Evolutionary conservation across 2,329 filamentous ascomycete species (phyloP).

Genomic region (Penicillium corylophilum): DNA sequence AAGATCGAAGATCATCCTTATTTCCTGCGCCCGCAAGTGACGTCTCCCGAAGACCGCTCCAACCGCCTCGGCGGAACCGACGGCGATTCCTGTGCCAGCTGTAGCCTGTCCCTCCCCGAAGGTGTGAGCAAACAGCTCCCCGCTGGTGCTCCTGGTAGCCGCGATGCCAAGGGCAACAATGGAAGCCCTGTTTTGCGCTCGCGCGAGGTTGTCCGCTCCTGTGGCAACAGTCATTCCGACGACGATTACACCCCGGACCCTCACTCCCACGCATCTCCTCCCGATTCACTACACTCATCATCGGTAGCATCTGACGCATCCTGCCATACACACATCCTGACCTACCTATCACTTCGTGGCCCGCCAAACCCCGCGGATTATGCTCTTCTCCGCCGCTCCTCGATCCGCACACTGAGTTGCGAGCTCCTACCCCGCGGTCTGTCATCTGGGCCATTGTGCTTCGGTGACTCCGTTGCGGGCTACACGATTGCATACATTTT

Average conservation of each 20-base stretch:
- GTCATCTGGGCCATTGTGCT: conserved; percentile 58
- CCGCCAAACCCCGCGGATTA: conserved; percentile 55
- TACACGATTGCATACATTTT: conserved; percentile 62
- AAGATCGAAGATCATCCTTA: conserved; percentile 53
- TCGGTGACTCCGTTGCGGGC: conserved; percentile 55
- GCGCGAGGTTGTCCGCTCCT: conserved; percentile 54
- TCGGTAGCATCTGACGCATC: conserved; percentile 47
- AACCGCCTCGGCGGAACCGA: conserved; percentile 46
- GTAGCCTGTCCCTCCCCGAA: conserved; percentile 56
- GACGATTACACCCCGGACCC: conserved; percentile 37
- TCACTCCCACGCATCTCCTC: conserved; percentile 39
- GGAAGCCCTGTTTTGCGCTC: conserved; percentile 57
- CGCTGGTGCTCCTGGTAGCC: conserved; percentile 51
- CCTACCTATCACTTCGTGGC: conserved; percentile 58
- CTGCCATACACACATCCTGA: conserved; percentile 57
- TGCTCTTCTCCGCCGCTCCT: conserved; percentile 56
- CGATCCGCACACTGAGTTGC: conserved; percentile 58
- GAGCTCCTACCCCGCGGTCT: conserved; percentile 57
- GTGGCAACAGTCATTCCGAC: conserved; percentile 42
- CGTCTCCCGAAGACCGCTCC: conserved; percentile 45
- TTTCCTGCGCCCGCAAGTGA: conserved; percentile 44
- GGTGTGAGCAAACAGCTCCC: conserved; percentile 55
- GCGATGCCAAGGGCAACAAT: conserved; percentile 51
- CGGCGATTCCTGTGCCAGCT: conserved; percentile 58
- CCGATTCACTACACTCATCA: conserved; percentile 41